A percentile compares a stretch with the other conserved stretches of the same genome.
Conservation (phyloP, 2,329 filamentous ascomycete species). For the Hypoxylon sp. region DNA sequence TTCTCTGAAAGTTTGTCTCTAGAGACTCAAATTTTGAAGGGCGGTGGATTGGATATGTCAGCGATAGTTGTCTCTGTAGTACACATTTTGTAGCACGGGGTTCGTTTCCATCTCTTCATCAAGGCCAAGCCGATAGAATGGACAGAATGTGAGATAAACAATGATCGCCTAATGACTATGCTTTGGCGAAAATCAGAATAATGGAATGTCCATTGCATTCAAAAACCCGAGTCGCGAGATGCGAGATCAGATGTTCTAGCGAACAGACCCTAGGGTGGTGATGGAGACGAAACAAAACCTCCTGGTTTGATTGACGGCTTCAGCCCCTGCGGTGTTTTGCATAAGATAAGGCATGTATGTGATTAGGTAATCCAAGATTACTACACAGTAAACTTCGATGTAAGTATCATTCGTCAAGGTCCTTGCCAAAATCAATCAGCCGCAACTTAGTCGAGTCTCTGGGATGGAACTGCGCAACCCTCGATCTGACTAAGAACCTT, state of each 20-base stretch:
- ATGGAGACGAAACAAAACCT: constrained; percentile 14
- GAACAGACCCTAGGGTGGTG: constrained; percentile 19
- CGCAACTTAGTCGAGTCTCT: constrained; percentile 72
- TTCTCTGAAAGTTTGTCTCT: neutral
- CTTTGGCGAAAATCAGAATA: neutral
- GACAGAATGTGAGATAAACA: neutral
- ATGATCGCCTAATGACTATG: neutral
- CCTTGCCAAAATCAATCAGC: constrained; percentile 75
- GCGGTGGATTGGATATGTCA: neutral
- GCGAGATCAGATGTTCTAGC: neutral
- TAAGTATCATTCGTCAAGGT: constrained; percentile 66
- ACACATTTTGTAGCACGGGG: neutral
- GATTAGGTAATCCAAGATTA: constrained; percentile 1
- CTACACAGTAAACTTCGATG: constrained; percentile 5
- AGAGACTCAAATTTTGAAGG: neutral
- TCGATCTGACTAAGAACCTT: constrained; percentile 74
- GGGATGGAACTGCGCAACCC: constrained; percentile 76
- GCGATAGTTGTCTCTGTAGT: neutral
- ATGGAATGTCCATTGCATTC: neutral
- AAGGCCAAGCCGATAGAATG: neutral
- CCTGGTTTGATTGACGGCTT: constrained; percentile 34
- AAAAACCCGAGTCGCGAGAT: neutral
- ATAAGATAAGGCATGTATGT: constrained; percentile 2
- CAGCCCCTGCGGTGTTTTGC: constrained; percentile 17
- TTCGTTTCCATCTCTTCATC: neutral